These are phyloP conservation scores for Dictyostelium capitatum DNA, from an alignment of 78 protist genomes.

Conservation along the genomic window DNA sequence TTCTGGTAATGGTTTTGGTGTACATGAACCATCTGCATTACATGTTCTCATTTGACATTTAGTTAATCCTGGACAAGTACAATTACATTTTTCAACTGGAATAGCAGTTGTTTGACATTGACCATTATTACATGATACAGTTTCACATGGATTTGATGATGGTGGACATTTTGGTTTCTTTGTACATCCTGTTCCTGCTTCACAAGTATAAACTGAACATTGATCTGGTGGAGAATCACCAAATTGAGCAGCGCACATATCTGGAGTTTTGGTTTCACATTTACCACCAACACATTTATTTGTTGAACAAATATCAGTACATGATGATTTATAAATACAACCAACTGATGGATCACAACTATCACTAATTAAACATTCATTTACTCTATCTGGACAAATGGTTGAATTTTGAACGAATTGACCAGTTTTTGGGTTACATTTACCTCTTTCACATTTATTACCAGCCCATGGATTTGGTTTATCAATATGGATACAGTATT, in stretches of 20 bases:
- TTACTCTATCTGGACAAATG: neutral
- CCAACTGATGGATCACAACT: neutral
- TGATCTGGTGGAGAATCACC: neutral
- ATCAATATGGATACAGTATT: neutral
- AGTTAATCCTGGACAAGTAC: neutral
- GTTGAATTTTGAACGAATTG: neutral
- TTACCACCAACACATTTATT: neutral
- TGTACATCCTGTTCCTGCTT: neutral
- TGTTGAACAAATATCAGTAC: conserved; percentile 1
- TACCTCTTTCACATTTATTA: neutral
- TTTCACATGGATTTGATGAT: neutral
- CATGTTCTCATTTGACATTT: neutral
- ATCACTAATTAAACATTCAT: neutral
- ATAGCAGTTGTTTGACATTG: too few species aligned
- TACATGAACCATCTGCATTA: neutral
- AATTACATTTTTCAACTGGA: neutral
- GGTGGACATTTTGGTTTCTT: neutral
- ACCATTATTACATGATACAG: neutral
- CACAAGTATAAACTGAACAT: neutral
- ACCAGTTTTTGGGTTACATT: conserved; percentile 10
- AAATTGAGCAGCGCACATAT: neutral
- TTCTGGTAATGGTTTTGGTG: neutral
- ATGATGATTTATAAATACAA: neutral
- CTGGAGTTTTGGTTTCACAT: neutral
- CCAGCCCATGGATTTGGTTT: neutral